Conservation (phyloP, 331 rosid genomes). For the Rosa hybrid region DNA sequence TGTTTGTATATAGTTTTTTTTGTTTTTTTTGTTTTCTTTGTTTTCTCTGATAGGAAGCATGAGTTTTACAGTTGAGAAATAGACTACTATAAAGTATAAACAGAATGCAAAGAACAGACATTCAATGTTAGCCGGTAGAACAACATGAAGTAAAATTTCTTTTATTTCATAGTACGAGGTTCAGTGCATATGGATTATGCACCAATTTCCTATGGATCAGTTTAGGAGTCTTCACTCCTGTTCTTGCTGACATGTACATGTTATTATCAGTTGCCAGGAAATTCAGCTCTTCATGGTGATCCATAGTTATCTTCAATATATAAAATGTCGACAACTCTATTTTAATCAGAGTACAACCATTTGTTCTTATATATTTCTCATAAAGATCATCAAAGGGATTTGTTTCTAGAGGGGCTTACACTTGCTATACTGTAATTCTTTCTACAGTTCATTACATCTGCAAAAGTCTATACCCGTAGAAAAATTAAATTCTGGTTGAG, state of each 20-base stretch:
- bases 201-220: background rate
- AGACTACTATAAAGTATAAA: background rate
- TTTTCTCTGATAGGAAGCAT: background rate
- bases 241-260: background rate
- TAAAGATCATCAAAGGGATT: background rate
- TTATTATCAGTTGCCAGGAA: background rate
- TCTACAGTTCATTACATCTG: background rate
- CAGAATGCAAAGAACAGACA: background rate
- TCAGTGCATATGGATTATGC: background rate
- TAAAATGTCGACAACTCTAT: background rate
- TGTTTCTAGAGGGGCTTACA: background rate
- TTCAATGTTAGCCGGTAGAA: background rate
- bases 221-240: background rate
- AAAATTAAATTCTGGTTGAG: background rate
- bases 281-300: background rate
- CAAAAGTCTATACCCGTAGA: background rate
- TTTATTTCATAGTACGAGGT: background rate
- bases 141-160: background rate
- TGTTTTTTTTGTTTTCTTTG: background rate
- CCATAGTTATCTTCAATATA: background rate
- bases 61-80: background rate
- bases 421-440: background rate
- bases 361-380: background rate
- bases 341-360: background rate
- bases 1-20: slow-evolving; percentile 3